phyloP scores from a whole-genome alignment of 495 filamentous ascomycete genomes.

The Podospora pseudopauciseta region DNA sequence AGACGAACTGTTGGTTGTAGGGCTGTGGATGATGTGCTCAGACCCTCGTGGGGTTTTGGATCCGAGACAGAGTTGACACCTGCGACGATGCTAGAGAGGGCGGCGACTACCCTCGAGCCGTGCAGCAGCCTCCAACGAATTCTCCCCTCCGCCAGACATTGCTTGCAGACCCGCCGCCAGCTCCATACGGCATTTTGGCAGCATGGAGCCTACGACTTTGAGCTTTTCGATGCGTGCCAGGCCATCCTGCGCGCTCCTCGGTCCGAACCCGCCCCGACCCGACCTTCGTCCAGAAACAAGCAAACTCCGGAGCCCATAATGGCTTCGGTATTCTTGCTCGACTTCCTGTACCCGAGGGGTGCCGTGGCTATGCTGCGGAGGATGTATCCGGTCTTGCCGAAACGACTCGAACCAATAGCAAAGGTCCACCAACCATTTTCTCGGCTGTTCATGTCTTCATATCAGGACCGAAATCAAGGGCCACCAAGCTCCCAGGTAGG shows the following conservation, averaged over 20 bases:
- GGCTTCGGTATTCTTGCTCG: conserved; percentile 49
- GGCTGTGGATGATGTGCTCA: conserved; percentile 11
- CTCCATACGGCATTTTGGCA: conserved; percentile 67
- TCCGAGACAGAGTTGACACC: conserved; percentile 7
- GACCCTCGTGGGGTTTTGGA: not conserved
- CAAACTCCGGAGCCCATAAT: conserved; percentile 29
- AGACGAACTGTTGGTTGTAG: not conserved
- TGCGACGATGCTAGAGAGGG: conserved; percentile 76
- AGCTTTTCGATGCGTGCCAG: conserved; percentile 50
- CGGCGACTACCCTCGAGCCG: conserved; percentile 70
- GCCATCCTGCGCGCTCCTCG: conserved; percentile 32
- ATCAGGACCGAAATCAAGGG: not conserved
- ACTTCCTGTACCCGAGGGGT: conserved; percentile 60
- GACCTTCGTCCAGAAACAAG: conserved; percentile 15
- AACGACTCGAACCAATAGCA: conserved; percentile 14
- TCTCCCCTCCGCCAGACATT: conserved; percentile 53
- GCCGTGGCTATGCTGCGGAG: conserved; percentile 49
- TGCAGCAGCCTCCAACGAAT: conserved; percentile 63
- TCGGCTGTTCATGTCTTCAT: conserved; percentile 23
- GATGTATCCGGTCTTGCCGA: conserved; percentile 20
- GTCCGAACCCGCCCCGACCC: conserved; percentile 12
- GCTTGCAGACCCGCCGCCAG: conserved; percentile 54
- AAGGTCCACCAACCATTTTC: conserved; percentile 6
- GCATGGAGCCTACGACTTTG: conserved; percentile 56
- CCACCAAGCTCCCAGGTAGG: not conserved